These are phyloP conservation scores for Yarrowia hollandica DNA, from an alignment of 805 yeast genomes.

Conservation along the genomic window DNA sequence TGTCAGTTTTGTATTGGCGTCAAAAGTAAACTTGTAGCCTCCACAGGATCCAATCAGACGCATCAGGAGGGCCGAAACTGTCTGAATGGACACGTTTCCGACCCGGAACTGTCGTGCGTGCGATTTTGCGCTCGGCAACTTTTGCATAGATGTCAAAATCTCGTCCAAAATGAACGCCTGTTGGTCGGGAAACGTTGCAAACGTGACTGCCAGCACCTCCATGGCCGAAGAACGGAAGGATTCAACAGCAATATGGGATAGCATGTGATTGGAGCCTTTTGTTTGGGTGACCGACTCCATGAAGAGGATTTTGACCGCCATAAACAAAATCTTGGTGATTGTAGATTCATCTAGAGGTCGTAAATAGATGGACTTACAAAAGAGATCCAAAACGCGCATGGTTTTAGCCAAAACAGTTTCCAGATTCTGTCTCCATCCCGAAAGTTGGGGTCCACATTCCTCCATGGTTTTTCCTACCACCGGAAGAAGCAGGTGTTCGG, in stretches of 20 bases:
- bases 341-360: constrained; percentile 48
- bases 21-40: constrained; percentile 33
- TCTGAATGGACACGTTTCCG: constrained; percentile 51
- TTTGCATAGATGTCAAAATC: constrained; percentile 52
- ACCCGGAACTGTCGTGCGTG: constrained; percentile 49
- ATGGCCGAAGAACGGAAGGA: constrained; percentile 38
- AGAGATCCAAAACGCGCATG: not conserved
- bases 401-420: not conserved
- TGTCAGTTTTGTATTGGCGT: constrained; percentile 27
- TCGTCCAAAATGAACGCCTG: constrained; percentile 63
- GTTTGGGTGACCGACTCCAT: constrained; percentile 38
- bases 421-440: constrained; percentile 17
- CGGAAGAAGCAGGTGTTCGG: not conserved
- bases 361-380: constrained; percentile 12
- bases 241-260: constrained; percentile 37
- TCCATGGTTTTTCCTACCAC: not conserved
- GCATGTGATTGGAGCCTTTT: constrained; percentile 34
- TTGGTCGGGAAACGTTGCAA: constrained; percentile 47
- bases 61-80: constrained; percentile 50
- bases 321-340: constrained; percentile 60
- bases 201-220: constrained; percentile 38
- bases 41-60: constrained; percentile 48
- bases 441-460: not conserved
- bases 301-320: constrained; percentile 48
- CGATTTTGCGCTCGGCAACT: constrained; percentile 49